These are phyloP conservation scores for Plasmodium ovale DNA, from an alignment of 169 alveolate species.

Conservation along the genomic window DNA sequence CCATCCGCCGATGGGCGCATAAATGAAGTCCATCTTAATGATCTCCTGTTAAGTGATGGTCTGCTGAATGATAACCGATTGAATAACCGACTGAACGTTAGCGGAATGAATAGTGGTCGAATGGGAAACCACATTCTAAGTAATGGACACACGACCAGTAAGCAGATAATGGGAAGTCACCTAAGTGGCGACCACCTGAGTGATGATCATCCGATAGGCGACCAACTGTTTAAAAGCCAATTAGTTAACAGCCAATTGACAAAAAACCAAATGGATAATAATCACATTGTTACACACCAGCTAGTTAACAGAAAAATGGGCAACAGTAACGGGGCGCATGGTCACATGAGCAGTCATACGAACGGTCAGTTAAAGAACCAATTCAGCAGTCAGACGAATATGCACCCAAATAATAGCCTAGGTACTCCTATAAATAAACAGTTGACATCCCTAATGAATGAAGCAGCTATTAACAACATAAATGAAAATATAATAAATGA, in stretches of 20 bases:
- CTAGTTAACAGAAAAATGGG: too few relatives aligned
- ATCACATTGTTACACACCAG: neutral
- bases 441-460: slow-evolving; percentile 19
- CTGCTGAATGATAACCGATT: neutral
- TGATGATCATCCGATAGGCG: neutral
- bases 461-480: neutral
- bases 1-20: neutral
- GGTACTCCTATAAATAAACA: slow-evolving; percentile 19
- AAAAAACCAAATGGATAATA: neutral
- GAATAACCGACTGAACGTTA: neutral
- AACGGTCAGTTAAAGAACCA: slow-evolving; percentile 11
- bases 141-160: neutral
- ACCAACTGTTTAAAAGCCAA: neutral
- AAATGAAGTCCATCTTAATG: slow-evolving; percentile 1
- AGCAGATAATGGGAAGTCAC: neutral
- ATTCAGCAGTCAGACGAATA: slow-evolving; percentile 10
- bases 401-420: slow-evolving; percentile 11
- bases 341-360: slow-evolving; percentile 1
- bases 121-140: neutral
- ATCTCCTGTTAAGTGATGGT: neutral
- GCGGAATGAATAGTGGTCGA: neutral
- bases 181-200: neutral
- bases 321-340: neutral
- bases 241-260: neutral
- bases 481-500: slow-evolving; percentile 29